Evolutionary conservation across 1,139 yeast species (phyloP).

Genomic region (Hansenula anomala): DNA sequence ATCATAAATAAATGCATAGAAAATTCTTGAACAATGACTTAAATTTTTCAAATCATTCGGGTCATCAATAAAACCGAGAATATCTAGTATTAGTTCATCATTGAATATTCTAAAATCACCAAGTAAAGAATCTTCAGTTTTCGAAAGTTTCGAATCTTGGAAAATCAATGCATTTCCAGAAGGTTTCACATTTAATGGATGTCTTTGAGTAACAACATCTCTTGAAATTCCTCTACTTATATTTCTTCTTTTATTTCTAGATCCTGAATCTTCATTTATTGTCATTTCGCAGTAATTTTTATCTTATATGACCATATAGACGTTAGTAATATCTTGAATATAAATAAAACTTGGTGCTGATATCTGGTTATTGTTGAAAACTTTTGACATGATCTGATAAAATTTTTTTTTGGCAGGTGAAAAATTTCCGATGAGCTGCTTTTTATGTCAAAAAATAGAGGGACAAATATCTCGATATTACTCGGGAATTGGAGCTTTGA

Average conservation of each 20-base stretch:
- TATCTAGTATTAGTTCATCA: conserved; percentile 52
- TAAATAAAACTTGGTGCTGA: too few species aligned
- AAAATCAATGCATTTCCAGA: conserved; percentile 49
- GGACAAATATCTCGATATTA: too few species aligned
- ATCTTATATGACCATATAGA: too few species aligned
- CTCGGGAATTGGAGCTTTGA: too few species aligned
- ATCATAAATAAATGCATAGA: conserved; percentile 66
- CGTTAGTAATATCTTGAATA: too few species aligned
- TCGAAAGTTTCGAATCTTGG: conserved; percentile 15
- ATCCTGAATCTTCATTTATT: conserved; percentile 8
- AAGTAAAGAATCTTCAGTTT: conserved; percentile 26
- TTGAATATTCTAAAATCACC: conserved; percentile 51
- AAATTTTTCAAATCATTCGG: conserved; percentile 42
- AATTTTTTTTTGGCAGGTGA: too few species aligned
- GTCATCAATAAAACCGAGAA: conserved; percentile 41
- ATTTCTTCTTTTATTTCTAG: conserved; percentile 14
- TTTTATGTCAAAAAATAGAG: too few species aligned
- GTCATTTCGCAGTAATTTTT: too few species aligned
- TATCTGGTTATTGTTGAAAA: too few species aligned
- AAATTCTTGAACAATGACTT: conserved; percentile 56
- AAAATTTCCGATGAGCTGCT: too few species aligned
- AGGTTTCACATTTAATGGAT: conserved; percentile 75
- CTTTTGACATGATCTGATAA: too few species aligned
- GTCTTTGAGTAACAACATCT: conserved; percentile 32
- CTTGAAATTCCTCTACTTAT: conserved; percentile 17